phyloP scores from a whole-genome alignment of 2,329 filamentous ascomycete species.

The Cladophialophora yegresii region DNA sequence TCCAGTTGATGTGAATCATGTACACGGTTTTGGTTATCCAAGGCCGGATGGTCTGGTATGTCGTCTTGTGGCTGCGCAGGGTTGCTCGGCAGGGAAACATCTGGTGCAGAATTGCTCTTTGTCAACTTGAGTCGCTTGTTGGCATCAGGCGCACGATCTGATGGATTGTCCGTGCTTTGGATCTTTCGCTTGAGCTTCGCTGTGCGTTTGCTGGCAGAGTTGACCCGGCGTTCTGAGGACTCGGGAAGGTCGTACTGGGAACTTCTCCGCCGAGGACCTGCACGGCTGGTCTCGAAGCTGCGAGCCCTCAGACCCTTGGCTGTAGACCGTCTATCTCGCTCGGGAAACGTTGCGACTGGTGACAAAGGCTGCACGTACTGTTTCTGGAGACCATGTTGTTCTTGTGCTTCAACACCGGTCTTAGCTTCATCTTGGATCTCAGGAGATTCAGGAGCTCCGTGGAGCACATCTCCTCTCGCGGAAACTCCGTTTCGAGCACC shows the following conservation, averaged over 20 bases:
- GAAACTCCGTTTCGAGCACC: neutral
- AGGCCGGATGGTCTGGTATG: neutral
- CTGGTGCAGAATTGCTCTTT: neutral
- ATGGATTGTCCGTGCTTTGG: slow-evolving; percentile 1
- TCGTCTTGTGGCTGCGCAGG: neutral
- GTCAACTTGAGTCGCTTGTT: slow-evolving; percentile 13
- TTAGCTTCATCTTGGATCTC: neutral
- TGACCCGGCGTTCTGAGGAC: slow-evolving; percentile 41
- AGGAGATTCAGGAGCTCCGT: neutral
- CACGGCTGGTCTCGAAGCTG: slow-evolving; percentile 41
- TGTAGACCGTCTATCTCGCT: slow-evolving; percentile 11
- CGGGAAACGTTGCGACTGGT: neutral
- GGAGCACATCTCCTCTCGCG: neutral
- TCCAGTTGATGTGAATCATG: neutral
- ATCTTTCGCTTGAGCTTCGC: slow-evolving; percentile 18
- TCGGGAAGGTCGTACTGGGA: slow-evolving; percentile 48
- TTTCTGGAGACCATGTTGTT: neutral
- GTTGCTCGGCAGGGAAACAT: neutral
- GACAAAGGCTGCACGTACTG: neutral
- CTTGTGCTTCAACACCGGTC: neutral
- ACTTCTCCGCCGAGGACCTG: slow-evolving; percentile 43
- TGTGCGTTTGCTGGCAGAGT: slow-evolving; percentile 12
- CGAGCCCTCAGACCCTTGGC: slow-evolving; percentile 6
- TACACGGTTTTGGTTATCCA: neutral
- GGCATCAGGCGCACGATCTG: neutral